Conservation (phyloP, 352 stramenopile species). For the Saprolegnia diclina region DNA sequence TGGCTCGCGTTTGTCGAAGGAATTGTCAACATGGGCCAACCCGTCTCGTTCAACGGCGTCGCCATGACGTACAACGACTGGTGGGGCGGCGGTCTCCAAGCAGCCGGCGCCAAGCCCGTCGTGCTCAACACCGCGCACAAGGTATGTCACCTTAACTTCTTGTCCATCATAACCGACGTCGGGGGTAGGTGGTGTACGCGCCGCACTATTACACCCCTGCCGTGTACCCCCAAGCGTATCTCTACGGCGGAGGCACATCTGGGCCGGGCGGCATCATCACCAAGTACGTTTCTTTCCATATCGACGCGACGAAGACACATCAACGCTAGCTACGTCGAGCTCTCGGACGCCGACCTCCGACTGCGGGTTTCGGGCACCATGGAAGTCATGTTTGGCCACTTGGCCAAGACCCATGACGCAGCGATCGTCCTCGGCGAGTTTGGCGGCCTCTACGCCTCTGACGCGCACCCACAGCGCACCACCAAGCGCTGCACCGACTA, state of each 20-base stretch:
- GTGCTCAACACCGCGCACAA: constrained; percentile 48
- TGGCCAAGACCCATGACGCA: constrained; percentile 37
- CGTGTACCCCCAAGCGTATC: constrained; percentile 56
- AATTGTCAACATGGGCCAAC: constrained; percentile 42
- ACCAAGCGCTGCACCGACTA: constrained; percentile 60
- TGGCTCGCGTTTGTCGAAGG: constrained; percentile 71
- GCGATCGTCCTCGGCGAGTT: constrained; percentile 54
- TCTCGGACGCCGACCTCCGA: constrained; percentile 45
- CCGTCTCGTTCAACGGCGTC: constrained; percentile 35
- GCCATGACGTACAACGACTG: constrained; percentile 54
- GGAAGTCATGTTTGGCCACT: constrained; percentile 68
- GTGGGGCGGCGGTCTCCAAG: constrained; percentile 54
- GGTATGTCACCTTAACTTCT: background rate
- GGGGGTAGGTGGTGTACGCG: constrained; percentile 62
- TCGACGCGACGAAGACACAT: background rate
- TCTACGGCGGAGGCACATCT: constrained; percentile 45
- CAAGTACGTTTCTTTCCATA: background rate
- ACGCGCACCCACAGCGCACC: constrained; percentile 33
- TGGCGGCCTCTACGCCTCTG: constrained; percentile 33
- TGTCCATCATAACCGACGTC: too few species aligned
- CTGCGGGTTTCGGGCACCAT: constrained; percentile 57
- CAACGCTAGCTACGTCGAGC: constrained; percentile 45
- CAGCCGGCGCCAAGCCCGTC: constrained; percentile 38
- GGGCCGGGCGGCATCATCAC: constrained; percentile 28
- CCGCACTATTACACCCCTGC: constrained; percentile 77